Conservation (phyloP, 441 rosid species). For the Populus trichocarpa region DNA sequence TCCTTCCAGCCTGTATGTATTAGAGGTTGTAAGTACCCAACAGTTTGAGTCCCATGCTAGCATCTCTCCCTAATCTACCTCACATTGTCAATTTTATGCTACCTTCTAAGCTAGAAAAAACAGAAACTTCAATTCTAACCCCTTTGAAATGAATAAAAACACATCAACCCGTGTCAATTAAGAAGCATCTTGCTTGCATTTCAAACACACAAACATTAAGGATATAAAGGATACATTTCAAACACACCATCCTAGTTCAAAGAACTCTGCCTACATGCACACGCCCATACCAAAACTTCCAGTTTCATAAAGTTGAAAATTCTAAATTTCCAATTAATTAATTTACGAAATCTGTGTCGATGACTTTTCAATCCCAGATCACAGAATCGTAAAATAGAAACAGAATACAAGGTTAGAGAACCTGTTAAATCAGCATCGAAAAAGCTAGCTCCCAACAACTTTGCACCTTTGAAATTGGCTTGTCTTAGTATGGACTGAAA, state of each 20-base stretch:
- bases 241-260: background rate
- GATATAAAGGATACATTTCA: no score
- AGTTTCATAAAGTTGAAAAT: background rate
- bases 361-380: background rate
- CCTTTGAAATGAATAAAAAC: background rate
- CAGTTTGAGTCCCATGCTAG: background rate
- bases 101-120: background rate
- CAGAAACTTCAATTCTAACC: background rate
- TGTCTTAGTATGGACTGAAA: conserved; percentile 78
- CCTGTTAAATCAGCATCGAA: conserved; percentile 95
- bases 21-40: background rate
- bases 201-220: background rate
- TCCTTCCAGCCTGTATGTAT: background rate
- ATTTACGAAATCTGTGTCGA: background rate
- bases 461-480: conserved; percentile 88
- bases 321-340: background rate
- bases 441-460: conserved; percentile 92
- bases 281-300: background rate
- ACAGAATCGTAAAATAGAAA: background rate
- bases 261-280: background rate
- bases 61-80: background rate
- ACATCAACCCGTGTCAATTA: no score
- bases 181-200: background rate
- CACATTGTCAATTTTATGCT: background rate
- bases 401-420: conserved; percentile 10